A percentile compares a stretch with the other conserved stretches of the same genome.
Evolutionary conservation across 2,329 filamentous ascomycete species (phyloP).

Genomic region (Sarocladiaceae sp.): DNA sequence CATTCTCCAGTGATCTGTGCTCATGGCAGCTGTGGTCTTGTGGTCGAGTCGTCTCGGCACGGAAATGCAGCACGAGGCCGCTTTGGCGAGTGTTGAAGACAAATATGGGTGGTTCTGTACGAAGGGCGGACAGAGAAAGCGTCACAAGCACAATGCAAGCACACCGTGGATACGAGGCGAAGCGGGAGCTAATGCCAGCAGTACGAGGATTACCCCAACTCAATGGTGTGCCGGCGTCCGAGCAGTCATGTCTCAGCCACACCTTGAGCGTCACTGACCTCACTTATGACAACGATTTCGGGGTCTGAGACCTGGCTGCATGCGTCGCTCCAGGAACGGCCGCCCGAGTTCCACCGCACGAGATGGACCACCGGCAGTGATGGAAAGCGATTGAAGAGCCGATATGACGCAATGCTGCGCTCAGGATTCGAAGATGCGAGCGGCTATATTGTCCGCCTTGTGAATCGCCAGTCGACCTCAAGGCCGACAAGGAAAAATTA

Average conservation of each 20-base stretch:
- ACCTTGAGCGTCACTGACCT: constrained; percentile 6
- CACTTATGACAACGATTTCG: neutral
- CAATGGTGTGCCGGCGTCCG: constrained; percentile 5
- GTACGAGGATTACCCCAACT: constrained; percentile 8
- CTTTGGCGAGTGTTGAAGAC: neutral
- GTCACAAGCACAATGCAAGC: constrained; percentile 1
- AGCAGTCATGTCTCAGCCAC: constrained; percentile 9
- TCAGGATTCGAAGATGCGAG: too few species aligned
- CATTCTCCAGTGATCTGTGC: constrained; percentile 28
- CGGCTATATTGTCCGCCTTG: too few species aligned
- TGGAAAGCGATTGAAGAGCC: too few species aligned
- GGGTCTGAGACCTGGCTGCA: constrained; percentile 7
- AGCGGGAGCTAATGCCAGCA: neutral
- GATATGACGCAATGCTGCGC: too few species aligned
- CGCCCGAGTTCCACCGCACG: neutral
- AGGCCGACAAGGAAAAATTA: too few species aligned
- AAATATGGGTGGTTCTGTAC: neutral
- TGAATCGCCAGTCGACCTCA: too few species aligned
- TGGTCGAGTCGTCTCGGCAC: neutral
- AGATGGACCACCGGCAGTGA: too few species aligned
- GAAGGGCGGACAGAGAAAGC: neutral
- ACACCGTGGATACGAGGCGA: neutral
- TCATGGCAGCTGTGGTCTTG: constrained; percentile 17
- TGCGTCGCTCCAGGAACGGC: constrained; percentile 6
- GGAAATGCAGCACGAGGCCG: neutral